Conservation (phyloP, 495 filamentous ascomycete species). For the Tuber umbilicatum region DNA sequence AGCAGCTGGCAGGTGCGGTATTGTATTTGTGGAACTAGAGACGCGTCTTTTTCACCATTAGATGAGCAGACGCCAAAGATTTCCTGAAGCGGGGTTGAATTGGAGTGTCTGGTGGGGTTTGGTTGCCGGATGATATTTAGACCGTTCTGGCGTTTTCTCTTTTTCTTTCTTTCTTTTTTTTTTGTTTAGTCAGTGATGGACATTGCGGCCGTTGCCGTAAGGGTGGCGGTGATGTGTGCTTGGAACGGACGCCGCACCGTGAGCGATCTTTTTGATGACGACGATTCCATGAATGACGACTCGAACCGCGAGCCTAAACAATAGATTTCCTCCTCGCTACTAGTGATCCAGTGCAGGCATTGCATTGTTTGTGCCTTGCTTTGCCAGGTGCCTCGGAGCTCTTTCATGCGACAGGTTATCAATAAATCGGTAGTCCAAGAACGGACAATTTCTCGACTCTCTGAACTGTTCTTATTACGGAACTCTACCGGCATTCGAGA, state of each 20-base stretch:
- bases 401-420: not conserved
- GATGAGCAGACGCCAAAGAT: not conserved
- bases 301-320: not conserved
- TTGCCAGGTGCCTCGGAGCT: not conserved
- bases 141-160: not conserved
- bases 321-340: not conserved
- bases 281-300: not conserved
- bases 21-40: conserved; percentile 84
- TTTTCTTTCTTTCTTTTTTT: no score
- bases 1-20: conserved; percentile 82
- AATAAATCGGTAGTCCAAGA: not conserved
- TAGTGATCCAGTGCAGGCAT: not conserved
- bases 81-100: not conserved
- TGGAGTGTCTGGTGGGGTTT: not conserved
- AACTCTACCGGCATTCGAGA: not conserved
- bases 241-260: not conserved
- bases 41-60: conserved; percentile 72
- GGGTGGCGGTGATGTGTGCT: not conserved
- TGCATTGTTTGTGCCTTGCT: not conserved
- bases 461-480: not conserved
- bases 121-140: not conserved
- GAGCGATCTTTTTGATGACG: not conserved
- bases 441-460: not conserved
- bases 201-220: not conserved
- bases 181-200: not conserved